Percentiles rank a stretch among this genome's conserved stretches.
Evolutionary conservation across 2,329 filamentous ascomycete genomes (phyloP).

Genomic region (Metarhizium guizhouense): DNA sequence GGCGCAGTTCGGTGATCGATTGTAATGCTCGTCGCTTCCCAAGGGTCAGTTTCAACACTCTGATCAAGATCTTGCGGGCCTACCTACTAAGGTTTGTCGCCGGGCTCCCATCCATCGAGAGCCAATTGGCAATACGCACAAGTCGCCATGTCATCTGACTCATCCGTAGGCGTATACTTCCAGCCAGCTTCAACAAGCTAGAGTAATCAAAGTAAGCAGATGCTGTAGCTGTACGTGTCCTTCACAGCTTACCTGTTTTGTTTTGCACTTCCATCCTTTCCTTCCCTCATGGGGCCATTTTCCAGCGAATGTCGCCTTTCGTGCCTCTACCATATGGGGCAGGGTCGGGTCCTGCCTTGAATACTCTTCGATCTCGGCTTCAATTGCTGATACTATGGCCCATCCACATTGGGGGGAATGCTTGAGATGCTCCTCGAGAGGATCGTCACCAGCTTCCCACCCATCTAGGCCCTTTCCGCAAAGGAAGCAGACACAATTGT

Average conservation of each 20-base stretch:
- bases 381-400: slow-evolving; percentile 62
- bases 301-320: slow-evolving; percentile 73
- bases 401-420: slow-evolving; percentile 79
- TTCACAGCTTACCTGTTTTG: slow-evolving; percentile 59
- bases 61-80: not conserved
- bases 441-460: slow-evolving; percentile 83
- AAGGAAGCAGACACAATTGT: slow-evolving; percentile 85
- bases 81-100: slow-evolving; percentile 76
- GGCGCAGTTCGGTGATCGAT: slow-evolving; percentile 66
- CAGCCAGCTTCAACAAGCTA: slow-evolving; percentile 87
- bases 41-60: slow-evolving; percentile 13
- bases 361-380: slow-evolving; percentile 52
- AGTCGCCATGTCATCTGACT: slow-evolving; percentile 81
- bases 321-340: slow-evolving; percentile 62
- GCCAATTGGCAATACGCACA: slow-evolving; percentile 86
- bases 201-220: slow-evolving; percentile 1
- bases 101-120: slow-evolving; percentile 89
- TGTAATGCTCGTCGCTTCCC: slow-evolving; percentile 72
- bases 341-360: slow-evolving; percentile 65
- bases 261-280: slow-evolving; percentile 82
- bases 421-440: slow-evolving; percentile 74
- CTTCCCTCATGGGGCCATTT: slow-evolving; percentile 86
- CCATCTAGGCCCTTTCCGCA: slow-evolving; percentile 79
- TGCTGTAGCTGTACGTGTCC: not conserved
- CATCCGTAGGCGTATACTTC: slow-evolving; percentile 80